Evolutionary conservation across 2,329 filamentous ascomycete species (phyloP).

Genomic region (Fusarium miscanthi): DNA sequence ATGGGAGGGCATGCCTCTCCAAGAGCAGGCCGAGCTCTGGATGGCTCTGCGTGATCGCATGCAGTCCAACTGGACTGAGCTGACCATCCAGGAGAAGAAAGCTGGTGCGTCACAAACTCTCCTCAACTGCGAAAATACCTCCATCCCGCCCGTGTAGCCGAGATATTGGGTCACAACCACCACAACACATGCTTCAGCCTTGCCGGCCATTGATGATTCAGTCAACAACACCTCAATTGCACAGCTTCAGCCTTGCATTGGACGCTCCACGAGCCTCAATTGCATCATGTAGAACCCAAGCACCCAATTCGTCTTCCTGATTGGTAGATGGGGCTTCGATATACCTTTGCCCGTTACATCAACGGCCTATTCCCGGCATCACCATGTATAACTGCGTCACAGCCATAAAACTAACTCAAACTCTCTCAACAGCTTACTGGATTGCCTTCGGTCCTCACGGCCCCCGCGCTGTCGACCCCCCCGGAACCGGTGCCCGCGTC

Average conservation of each 20-base stretch:
- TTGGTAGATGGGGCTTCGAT: slow-evolving; percentile 32
- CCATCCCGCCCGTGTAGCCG: slow-evolving; percentile 43
- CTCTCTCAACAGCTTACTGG: slow-evolving; percentile 84
- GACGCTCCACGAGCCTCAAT: slow-evolving; percentile 39
- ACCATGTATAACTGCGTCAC: slow-evolving; percentile 23
- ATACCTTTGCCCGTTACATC: slow-evolving; percentile 27
- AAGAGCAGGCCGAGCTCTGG: slow-evolving; percentile 99
- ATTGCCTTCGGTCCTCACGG: slow-evolving; percentile 98
- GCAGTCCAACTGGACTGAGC: slow-evolving; percentile 96
- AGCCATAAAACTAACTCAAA: slow-evolving; percentile 52
- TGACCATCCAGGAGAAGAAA: slow-evolving; percentile 98
- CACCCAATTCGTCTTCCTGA: slow-evolving; percentile 38
- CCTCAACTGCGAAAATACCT: slow-evolving; percentile 50
- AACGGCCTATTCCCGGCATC: slow-evolving; percentile 28
- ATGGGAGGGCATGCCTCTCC: slow-evolving; percentile 97
- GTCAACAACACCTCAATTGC: slow-evolving; percentile 20
- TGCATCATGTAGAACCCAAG: slow-evolving; percentile 39
- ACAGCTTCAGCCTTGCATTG: slow-evolving; percentile 36
- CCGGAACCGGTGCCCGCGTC: slow-evolving; percentile 86
- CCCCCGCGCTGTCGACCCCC: slow-evolving; percentile 83
- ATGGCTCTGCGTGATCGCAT: slow-evolving; percentile 98
- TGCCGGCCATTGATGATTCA: slow-evolving; percentile 30
- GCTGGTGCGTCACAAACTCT: slow-evolving; percentile 77
- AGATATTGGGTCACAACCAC: slow-evolving; percentile 27
- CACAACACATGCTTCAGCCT: slow-evolving; percentile 16